Evolutionary conservation across 192 early-diverging fungal genomes (phyloP).

Genomic region (Geosiphon pyriformis): DNA sequence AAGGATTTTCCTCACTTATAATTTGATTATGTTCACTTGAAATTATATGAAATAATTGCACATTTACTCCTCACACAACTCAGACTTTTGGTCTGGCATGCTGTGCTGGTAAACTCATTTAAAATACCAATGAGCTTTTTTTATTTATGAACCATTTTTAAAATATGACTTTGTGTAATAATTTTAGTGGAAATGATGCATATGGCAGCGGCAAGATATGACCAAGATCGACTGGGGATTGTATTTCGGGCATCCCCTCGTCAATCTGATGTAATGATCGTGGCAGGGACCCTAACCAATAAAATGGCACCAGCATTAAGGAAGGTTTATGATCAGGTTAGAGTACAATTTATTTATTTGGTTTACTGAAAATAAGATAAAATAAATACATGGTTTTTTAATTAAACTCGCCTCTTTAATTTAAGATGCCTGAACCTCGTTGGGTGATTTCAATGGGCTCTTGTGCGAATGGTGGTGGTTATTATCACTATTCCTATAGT

Average conservation of each 20-base stretch:
- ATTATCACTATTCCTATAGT: slow-evolving; percentile 97
- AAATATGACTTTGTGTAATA: too few species aligned
- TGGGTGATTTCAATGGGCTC: slow-evolving; percentile 99
- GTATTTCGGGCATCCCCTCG: slow-evolving; percentile 95
- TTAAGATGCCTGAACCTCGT: slow-evolving; percentile 90
- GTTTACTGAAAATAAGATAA: slow-evolving; percentile 5
- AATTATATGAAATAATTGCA: neutral
- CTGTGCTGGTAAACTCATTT: slow-evolving; percentile 66
- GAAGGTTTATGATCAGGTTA: slow-evolving; percentile 60
- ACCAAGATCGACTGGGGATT: slow-evolving; percentile 96
- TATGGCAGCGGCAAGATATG: slow-evolving; percentile 92
- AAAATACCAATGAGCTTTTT: neutral
- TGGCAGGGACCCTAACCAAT: slow-evolving; percentile 97
- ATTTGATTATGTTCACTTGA: neutral
- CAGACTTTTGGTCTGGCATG: slow-evolving; percentile 88
- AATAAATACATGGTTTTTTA: neutral
- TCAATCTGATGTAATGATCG: slow-evolving; percentile 99
- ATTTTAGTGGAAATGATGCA: slow-evolving; percentile 91
- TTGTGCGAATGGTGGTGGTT: slow-evolving; percentile 95
- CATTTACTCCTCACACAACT: slow-evolving; percentile 1
- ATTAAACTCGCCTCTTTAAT: neutral
- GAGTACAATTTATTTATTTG: neutral
- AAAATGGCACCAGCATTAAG: slow-evolving; percentile 83
- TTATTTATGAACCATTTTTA: neutral
- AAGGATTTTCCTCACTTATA: neutral